These are phyloP conservation scores for Centrapalus pauciflorus DNA, from an alignment of 129 eudicot species.

Conservation along the genomic window DNA sequence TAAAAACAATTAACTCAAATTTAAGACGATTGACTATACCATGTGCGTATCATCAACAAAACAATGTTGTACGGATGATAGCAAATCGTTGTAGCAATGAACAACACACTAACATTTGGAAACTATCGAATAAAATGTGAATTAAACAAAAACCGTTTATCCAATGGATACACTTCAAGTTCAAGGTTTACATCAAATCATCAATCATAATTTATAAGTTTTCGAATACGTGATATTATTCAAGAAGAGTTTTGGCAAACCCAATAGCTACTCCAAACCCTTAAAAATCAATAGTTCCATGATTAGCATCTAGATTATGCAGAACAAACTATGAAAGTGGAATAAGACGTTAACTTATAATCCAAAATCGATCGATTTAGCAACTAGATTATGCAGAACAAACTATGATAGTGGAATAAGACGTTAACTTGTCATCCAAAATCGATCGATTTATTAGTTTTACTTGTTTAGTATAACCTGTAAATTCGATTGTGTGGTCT, in stretches of 20 bases:
- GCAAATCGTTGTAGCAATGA: no score
- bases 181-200: no score
- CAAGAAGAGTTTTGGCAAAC: not conserved
- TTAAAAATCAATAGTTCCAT: not conserved
- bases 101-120: no score
- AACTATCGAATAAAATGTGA: no score
- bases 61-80: not conserved
- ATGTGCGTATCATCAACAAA: not conserved
- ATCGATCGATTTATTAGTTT: no score
- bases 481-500: not conserved
- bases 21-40: not conserved
- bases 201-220: no score
- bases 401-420: no score
- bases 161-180: no score
- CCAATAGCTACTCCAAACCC: not conserved
- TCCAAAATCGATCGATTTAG: not conserved
- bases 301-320: not conserved
- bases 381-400: not conserved
- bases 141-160: no score
- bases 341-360: not conserved
- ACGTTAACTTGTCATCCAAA: no score
- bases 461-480: not conserved
- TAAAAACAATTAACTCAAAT: not conserved
- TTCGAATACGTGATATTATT: no score
- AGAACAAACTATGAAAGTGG: not conserved